Conservation (phyloP, 2,329 filamentous ascomycete genomes). For the Aspergillus japonicus region DNA sequence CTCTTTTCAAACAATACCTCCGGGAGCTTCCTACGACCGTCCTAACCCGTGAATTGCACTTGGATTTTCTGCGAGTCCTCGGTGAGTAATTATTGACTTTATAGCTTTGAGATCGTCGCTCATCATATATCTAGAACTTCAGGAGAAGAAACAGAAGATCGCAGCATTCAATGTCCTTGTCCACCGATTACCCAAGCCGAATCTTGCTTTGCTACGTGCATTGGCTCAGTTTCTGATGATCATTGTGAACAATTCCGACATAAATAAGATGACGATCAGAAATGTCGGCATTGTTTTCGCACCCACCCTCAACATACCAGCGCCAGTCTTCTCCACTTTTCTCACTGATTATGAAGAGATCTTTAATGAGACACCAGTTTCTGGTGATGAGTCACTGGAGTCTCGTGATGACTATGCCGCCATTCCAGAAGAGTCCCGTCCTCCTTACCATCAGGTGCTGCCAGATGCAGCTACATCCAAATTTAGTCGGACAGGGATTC, state of each 20-base stretch:
- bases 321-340: conserved; percentile 90
- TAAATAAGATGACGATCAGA: conserved; percentile 97
- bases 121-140: conserved; percentile 57
- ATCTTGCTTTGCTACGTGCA: conserved; percentile 77
- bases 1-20: conserved; percentile 88
- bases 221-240: conserved; percentile 85
- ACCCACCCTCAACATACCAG: conserved; percentile 92
- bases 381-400: conserved; percentile 37
- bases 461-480: conserved; percentile 64
- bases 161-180: conserved; percentile 73
- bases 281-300: conserved; percentile 99
- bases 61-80: conserved; percentile 81
- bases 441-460: conserved; percentile 65
- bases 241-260: conserved; percentile 83
- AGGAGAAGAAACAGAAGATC: conserved; percentile 73
- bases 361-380: conserved; percentile 68
- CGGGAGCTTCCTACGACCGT: conserved; percentile 90
- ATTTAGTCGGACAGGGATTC: conserved; percentile 59
- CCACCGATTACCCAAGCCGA: conserved; percentile 73
- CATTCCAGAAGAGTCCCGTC: conserved; percentile 59
- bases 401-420: conserved; percentile 42
- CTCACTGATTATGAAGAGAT: conserved; percentile 86
- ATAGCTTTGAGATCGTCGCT: neutral
- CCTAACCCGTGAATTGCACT: conserved; percentile 82
- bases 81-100: conserved; percentile 41